Percentiles rank a stretch among this genome's conserved stretches.
These are phyloP conservation scores for Oldenlandia corymbosa DNA, from an alignment of 257 asterid species.

Conservation along the genomic window DNA sequence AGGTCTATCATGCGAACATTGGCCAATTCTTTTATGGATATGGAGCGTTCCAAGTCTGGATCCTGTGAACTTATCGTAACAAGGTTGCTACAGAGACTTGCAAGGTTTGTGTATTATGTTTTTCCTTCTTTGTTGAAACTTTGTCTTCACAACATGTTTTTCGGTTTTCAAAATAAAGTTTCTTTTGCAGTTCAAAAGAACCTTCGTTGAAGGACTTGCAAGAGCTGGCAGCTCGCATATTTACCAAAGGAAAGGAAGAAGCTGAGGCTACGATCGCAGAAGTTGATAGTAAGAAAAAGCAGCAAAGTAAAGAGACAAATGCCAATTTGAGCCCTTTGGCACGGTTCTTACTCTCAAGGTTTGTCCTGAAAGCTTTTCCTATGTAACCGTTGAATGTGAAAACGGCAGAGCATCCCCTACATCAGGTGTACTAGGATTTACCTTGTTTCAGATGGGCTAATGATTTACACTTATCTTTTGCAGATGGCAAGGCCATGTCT, in stretches of 20 bases:
- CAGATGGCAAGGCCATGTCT: constrained; percentile 96
- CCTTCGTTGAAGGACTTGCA: constrained; percentile 74
- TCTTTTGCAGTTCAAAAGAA: constrained; percentile 66
- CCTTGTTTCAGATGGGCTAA: constrained; percentile 8
- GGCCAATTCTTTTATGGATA: constrained; percentile 57
- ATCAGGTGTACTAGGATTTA: no score
- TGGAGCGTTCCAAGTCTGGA: constrained; percentile 76
- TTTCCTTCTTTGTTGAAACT: constrained; percentile 1
- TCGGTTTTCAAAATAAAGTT: constrained; percentile 17
- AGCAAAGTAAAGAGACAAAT: constrained; percentile 65
- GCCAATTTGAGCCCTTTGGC: constrained; percentile 93
- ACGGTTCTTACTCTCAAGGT: constrained; percentile 99
- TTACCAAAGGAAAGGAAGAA: constrained; percentile 56
- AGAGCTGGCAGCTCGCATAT: constrained; percentile 65
- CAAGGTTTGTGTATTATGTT: constrained; percentile 45
- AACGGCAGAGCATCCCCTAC: no score
- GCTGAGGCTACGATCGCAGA: constrained; percentile 44
- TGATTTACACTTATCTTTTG: constrained; percentile 16
- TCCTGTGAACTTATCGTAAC: constrained; percentile 70
- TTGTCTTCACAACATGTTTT: neutral
- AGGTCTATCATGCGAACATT: constrained; percentile 52
- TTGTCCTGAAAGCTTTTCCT: constrained; percentile 23
- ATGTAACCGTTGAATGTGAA: neutral
- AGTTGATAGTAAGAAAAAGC: constrained; percentile 63
- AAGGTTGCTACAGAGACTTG: constrained; percentile 78